Conservation (phyloP, 768 basidiomycete species). For the Suillus cothurnatus region DNA sequence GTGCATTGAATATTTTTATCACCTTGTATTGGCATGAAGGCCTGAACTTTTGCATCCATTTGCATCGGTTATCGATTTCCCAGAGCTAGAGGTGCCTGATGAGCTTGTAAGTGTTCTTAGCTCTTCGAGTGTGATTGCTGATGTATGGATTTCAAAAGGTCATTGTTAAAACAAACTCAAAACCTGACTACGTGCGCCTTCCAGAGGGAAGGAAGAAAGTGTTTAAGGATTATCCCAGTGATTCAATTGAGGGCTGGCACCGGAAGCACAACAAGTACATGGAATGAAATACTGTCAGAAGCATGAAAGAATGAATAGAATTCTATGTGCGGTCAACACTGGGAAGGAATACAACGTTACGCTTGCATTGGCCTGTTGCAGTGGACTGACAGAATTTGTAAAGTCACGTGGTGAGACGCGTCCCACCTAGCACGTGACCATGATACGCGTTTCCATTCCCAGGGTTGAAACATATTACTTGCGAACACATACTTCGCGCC, state of each 20-base stretch:
- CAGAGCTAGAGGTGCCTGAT: constrained; percentile 52
- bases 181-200: constrained; percentile 62
- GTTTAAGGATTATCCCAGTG: constrained; percentile 44
- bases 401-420: constrained; percentile 4
- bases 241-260: constrained; percentile 64
- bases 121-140: constrained; percentile 3
- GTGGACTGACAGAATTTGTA: neutral
- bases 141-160: constrained; percentile 35
- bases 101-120: constrained; percentile 44
- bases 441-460: neutral
- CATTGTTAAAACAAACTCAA: constrained; percentile 48
- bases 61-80: constrained; percentile 65
- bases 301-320: neutral
- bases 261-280: constrained; percentile 49
- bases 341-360: too few relatives aligned
- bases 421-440: neutral
- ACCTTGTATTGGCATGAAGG: constrained; percentile 36
- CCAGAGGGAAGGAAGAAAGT: constrained; percentile 57
- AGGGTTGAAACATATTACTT: constrained; percentile 4
- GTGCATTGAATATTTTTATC: constrained; percentile 4
- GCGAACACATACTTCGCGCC: neutral
- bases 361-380: too few relatives aligned
- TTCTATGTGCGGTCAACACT: neutral
- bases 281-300: constrained; percentile 15
- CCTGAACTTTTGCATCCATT: constrained; percentile 68